Percentiles rank a stretch among this genome's conserved stretches.
Conservation (phyloP, 2,329 filamentous ascomycete genomes). For the Alternaria incomplexa region DNA sequence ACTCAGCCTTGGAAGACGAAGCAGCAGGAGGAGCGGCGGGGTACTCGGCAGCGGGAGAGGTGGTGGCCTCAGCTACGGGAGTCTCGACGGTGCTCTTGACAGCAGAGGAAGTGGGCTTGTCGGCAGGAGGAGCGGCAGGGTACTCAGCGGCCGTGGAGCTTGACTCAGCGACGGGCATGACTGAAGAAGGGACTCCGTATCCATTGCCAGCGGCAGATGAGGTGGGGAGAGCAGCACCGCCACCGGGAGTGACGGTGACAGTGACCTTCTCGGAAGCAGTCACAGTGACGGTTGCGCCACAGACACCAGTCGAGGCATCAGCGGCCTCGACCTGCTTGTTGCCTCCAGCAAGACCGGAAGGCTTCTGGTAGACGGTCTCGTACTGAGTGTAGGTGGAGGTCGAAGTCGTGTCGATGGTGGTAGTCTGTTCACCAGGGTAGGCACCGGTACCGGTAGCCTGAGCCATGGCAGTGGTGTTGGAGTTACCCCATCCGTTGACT, state of each 20-base stretch:
- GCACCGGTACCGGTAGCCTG: conserved; percentile 30
- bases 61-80: conserved; percentile 2
- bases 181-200: conserved; percentile 12
- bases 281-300: conserved; percentile 43
- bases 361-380: conserved; percentile 28
- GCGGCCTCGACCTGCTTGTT: conserved; percentile 24
- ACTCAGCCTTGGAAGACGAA: conserved; percentile 1
- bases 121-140: conserved; percentile 6
- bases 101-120: neutral
- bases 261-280: conserved; percentile 52
- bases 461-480: conserved; percentile 32
- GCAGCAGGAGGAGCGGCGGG: neutral
- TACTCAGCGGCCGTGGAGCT: conserved; percentile 12
- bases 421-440: conserved; percentile 27
- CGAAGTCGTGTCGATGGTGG: conserved; percentile 30
- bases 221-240: conserved; percentile 19
- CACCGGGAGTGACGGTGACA: conserved; percentile 47
- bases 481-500: conserved; percentile 38
- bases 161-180: conserved; percentile 13
- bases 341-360: conserved; percentile 19
- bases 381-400: conserved; percentile 38
- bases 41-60: conserved; percentile 14
- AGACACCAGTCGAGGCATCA: conserved; percentile 25
- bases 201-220: conserved; percentile 17
- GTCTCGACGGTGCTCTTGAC: neutral